phyloP scores from a whole-genome alignment of 2,329 filamentous ascomycete species.

The Ophiostoma montium region DNA sequence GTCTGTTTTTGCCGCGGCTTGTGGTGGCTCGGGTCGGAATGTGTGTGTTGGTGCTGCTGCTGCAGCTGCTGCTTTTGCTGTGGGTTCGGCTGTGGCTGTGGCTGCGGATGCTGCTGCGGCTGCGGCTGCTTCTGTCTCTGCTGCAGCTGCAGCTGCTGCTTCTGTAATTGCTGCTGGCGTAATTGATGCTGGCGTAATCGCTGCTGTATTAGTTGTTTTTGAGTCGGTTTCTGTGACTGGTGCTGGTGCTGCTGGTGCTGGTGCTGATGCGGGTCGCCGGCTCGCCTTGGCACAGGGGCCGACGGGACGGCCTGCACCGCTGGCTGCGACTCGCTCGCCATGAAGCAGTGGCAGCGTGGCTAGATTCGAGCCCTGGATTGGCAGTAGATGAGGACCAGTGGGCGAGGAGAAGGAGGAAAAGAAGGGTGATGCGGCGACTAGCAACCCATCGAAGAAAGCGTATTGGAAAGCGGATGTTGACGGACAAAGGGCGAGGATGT shows the following conservation, averaged over 20 bases:
- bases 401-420: background rate
- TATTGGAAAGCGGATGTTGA: too few relatives aligned
- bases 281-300: conserved; percentile 3
- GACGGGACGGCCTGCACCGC: conserved; percentile 3
- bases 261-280: conserved; percentile 1
- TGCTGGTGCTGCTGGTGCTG: conserved; percentile 1
- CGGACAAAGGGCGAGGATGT: too few relatives aligned
- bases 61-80: background rate
- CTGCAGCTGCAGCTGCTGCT: conserved; percentile 2
- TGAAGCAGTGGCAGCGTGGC: background rate
- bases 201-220: conserved; percentile 9
- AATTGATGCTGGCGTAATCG: conserved; percentile 6
- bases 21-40: background rate
- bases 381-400: too few relatives aligned
- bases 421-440: too few relatives aligned
- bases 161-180: conserved; percentile 2
- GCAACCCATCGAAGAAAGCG: background rate
- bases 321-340: conserved; percentile 9
- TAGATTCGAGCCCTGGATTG: background rate
- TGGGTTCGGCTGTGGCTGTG: conserved; percentile 2
- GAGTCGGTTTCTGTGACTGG: conserved; percentile 3
- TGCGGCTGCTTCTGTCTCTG: conserved; percentile 1
- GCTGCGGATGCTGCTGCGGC: conserved; percentile 3
- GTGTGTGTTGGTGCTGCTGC: background rate
- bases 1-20: background rate